Percentiles rank a stretch among this genome's conserved stretches.
phyloP scores from a whole-genome alignment of 2,329 filamentous ascomycete species.

The Ophiostoma australiae region DNA sequence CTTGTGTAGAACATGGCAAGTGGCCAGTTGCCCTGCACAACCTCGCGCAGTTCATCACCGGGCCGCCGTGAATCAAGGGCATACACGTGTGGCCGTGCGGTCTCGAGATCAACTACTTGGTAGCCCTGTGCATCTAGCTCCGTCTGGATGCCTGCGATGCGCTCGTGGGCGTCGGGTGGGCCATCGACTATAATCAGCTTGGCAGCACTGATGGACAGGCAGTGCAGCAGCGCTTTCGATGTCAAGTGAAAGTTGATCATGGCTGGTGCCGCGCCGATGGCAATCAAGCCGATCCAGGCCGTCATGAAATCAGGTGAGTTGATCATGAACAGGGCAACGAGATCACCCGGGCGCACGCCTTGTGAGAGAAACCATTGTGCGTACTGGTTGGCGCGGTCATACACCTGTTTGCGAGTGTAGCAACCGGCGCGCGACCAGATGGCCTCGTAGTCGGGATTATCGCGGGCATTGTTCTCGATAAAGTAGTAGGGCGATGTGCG shows the following conservation, averaged over 20 bases:
- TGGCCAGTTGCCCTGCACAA: conserved; percentile 49
- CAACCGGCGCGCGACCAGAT: conserved; percentile 62
- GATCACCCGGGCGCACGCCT: conserved; percentile 54
- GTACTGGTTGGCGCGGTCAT: conserved; percentile 54
- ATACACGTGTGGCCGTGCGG: conserved; percentile 41
- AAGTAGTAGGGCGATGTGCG: conserved; percentile 60
- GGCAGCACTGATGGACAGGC: conserved; percentile 53
- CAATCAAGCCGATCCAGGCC: conserved; percentile 59
- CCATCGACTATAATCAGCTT: conserved; percentile 56
- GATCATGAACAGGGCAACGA: conserved; percentile 62
- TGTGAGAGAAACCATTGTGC: conserved; percentile 57
- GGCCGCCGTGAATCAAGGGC: conserved; percentile 37
- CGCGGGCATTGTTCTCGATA: conserved; percentile 53
- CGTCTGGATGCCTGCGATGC: conserved; percentile 53
- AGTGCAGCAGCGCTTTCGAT: conserved; percentile 61
- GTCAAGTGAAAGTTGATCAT: conserved; percentile 67
- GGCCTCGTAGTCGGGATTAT: conserved; percentile 50
- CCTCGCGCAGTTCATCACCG: conserved; percentile 50
- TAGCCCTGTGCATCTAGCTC: conserved; percentile 50
- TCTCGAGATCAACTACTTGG: conserved; percentile 50
- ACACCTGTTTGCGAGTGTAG: conserved; percentile 55
- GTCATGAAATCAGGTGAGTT: conserved; percentile 65
- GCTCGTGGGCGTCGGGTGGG: conserved; percentile 47
- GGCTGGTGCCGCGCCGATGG: conserved; percentile 63
- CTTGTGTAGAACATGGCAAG: conserved; percentile 68